These are phyloP conservation scores for Pholiota adiposa DNA, from an alignment of 1,284 basidiomycete species.

Conservation along the genomic window DNA sequence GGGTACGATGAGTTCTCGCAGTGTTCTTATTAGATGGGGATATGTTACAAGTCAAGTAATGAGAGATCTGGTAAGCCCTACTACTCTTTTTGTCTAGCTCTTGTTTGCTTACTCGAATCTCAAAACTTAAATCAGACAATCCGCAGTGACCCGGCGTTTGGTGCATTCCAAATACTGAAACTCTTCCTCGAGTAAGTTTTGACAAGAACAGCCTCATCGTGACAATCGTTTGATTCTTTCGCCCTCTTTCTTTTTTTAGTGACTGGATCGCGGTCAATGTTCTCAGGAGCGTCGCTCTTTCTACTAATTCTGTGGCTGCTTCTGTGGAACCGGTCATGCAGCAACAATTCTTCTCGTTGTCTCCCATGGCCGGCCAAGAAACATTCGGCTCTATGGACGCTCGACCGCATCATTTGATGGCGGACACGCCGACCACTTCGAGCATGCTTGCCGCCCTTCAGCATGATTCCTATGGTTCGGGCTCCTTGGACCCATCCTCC, in stretches of 20 bases:
- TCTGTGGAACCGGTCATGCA: slow-evolving; percentile 89
- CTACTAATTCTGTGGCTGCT: slow-evolving; percentile 86
- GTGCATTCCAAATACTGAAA: slow-evolving; percentile 89
- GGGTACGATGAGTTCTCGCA: slow-evolving; percentile 82
- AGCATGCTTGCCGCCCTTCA: slow-evolving; percentile 86
- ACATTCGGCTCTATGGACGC: slow-evolving; percentile 65
- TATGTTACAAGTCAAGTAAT: slow-evolving; percentile 91
- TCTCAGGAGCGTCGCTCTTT: slow-evolving; percentile 80
- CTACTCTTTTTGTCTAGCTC: slow-evolving; percentile 3
- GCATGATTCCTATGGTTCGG: slow-evolving; percentile 67
- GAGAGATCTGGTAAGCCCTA: slow-evolving; percentile 77
- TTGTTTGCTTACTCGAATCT: not conserved
- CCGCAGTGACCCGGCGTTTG: slow-evolving; percentile 86
- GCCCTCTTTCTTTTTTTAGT: slow-evolving; percentile 43
- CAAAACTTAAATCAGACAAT: slow-evolving; percentile 61
- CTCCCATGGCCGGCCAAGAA: slow-evolving; percentile 82
- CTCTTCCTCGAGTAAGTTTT: slow-evolving; percentile 80
- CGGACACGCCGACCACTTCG: slow-evolving; percentile 80
- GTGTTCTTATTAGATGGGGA: slow-evolving; percentile 86
- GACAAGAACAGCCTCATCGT: slow-evolving; percentile 20
- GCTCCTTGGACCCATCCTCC: slow-evolving; percentile 63
- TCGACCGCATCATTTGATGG: slow-evolving; percentile 58
- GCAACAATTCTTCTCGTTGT: slow-evolving; percentile 80
- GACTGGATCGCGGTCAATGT: slow-evolving; percentile 92
- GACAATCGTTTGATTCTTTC: slow-evolving; percentile 14